Evolutionary conservation across 2,329 filamentous ascomycete species (phyloP).

Genomic region (Exophiala sideris): DNA sequence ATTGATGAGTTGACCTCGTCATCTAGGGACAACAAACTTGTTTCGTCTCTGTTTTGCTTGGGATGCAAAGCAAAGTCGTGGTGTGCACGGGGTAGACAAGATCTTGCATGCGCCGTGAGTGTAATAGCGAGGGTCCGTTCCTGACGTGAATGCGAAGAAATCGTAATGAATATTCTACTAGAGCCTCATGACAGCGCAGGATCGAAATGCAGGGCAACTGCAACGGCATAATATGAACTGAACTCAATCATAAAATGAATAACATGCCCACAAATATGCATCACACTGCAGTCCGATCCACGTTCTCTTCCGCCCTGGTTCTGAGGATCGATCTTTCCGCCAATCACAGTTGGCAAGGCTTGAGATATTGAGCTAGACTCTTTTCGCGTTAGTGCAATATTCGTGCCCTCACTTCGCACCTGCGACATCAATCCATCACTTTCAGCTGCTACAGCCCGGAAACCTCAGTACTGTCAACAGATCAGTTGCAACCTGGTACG

Average conservation of each 20-base stretch:
- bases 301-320: not conserved
- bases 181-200: too few relatives aligned
- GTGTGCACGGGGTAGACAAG: not conserved
- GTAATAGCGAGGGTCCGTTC: too few relatives aligned
- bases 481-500: not conserved
- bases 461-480: not conserved
- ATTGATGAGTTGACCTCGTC: slow-evolving; percentile 7
- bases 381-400: not conserved
- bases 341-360: not conserved
- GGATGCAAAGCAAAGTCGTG: not conserved
- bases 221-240: not conserved
- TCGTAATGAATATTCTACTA: too few relatives aligned
- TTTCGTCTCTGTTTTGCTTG: not conserved
- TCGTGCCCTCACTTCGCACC: not conserved
- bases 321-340: not conserved
- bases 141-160: too few relatives aligned
- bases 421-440: not conserved
- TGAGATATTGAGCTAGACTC: not conserved
- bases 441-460: not conserved
- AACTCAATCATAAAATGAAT: not conserved
- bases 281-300: not conserved
- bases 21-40: slow-evolving; percentile 4
- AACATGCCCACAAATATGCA: not conserved
- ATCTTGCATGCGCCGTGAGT: not conserved
- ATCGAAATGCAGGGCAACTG: not conserved